Conservation (phyloP, 1,284 basidiomycete species). For the Cryptococcus amylolentus region DNA sequence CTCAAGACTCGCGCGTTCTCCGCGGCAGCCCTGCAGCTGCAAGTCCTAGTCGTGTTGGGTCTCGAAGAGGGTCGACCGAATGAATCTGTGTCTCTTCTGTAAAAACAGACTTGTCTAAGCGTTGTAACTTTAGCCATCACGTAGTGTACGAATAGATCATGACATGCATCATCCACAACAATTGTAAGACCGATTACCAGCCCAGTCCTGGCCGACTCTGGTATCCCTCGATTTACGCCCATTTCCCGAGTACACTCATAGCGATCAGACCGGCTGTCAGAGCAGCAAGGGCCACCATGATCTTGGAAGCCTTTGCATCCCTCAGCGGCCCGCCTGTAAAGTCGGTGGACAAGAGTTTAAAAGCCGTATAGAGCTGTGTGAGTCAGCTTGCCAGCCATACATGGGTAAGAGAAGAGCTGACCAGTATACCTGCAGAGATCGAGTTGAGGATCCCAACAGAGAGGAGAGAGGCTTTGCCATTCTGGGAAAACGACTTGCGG, state of each 20-base stretch:
- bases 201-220: too few species aligned
- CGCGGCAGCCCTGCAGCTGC: background rate
- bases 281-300: conserved; percentile 24
- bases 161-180: too few species aligned
- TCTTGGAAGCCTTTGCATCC: conserved; percentile 14
- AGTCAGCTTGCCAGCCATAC: background rate
- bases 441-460: conserved; percentile 37
- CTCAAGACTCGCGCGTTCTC: background rate
- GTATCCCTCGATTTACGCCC: conserved; percentile 25
- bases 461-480: conserved; percentile 33
- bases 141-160: too few species aligned
- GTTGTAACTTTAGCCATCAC: too few species aligned
- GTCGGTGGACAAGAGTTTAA: conserved; percentile 32
- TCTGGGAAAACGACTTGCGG: conserved; percentile 31
- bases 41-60: conserved; percentile 7
- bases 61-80: conserved; percentile 13
- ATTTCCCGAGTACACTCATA: conserved; percentile 48
- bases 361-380: conserved; percentile 30
- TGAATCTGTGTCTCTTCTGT: too few species aligned
- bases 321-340: conserved; percentile 28
- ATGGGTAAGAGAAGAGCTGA: conserved; percentile 2
- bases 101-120: too few species aligned
- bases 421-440: conserved; percentile 16
- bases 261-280: conserved; percentile 32
- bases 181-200: too few species aligned